Conservation (phyloP, 2,329 filamentous ascomycete species). For the Corinectria fuckeliana region DNA sequence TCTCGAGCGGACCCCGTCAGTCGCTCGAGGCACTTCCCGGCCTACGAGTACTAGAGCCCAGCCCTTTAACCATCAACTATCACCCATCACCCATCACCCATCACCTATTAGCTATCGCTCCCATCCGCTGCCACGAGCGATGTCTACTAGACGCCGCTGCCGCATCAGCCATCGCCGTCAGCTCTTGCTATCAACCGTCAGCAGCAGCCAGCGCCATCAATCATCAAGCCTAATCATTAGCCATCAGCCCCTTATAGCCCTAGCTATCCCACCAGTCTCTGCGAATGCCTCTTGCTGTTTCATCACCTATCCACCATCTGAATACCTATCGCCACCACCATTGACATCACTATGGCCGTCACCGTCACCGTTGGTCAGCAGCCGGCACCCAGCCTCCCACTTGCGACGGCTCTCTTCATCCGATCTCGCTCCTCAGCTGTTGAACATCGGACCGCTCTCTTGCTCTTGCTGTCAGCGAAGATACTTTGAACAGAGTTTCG, state of each 20-base stretch:
- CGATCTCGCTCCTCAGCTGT: background rate
- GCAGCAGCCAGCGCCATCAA: background rate
- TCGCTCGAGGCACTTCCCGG: background rate
- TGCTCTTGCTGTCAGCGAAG: background rate
- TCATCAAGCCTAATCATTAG: background rate
- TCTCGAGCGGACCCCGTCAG: background rate
- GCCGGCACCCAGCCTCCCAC: background rate
- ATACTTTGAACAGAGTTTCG: no score
- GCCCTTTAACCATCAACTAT: background rate
- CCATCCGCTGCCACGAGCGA: no score
- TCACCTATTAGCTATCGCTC: background rate
- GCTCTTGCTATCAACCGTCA: background rate
- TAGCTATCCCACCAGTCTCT: no score
- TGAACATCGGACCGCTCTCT: background rate
- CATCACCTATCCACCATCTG: no score
- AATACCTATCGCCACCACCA: background rate
- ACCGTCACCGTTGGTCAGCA: background rate
- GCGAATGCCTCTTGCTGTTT: no score
- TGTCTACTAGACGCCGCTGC: background rate
- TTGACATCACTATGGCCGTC: background rate
- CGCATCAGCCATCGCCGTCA: no score
- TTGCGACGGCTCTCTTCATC: background rate
- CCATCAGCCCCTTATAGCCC: background rate
- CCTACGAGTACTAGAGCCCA: background rate
- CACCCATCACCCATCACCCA: background rate